Base-by-base conservation (phyloP, 345 rosid species). In the Stellera chamaejasme region DNA sequence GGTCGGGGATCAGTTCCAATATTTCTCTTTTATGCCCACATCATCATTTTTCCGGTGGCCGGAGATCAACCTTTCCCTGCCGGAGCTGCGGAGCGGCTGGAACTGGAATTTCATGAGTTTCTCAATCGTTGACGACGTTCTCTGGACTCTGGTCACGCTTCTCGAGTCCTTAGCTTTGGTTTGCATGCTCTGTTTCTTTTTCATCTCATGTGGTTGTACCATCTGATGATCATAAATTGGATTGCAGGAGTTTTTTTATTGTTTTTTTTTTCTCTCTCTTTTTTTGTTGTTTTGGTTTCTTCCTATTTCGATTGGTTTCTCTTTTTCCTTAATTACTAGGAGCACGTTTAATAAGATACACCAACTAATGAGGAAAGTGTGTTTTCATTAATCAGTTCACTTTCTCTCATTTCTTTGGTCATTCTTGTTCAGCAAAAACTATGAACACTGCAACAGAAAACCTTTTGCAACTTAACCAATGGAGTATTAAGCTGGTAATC, bases 151-250 rank as follows among this genome's bases (percentile, higher is more conserved):
- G 12, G 68, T 82, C 26, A 76, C 81, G 8, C 75, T 77, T 43
- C 19, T 90, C 25, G 97, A 90, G 63, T 82, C 97, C 10, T 61
- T 90, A 16, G 88, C 81, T 56, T 70, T 90, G 43, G 79, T 55
- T 14, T 52, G 88, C n/a, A 84, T 82, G 77, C 75, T 90, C 47
- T 87, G 95, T 55, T 90, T 67, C 75, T 90, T 77, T 85, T 81
- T 84, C 60, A 41, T 87, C 23, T 86, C 79, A 64, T 90, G 97
- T 56, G 95, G 95, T 12, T 90, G 97, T 62, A 80, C 93, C 48
- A 70, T 90, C 57, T 90, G 79, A 19, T 90, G 79, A 19, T 19
- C 23, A 19, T 19, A 19, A 19, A 19, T 19, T 19, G 23, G 23
- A 19, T 19, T 19, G 23, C 23, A 19, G 23, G 1, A 1, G 23